These are phyloP conservation scores for Eudorina sp. DNA, from an alignment of 139 green algal species.

Conservation along the genomic window DNA sequence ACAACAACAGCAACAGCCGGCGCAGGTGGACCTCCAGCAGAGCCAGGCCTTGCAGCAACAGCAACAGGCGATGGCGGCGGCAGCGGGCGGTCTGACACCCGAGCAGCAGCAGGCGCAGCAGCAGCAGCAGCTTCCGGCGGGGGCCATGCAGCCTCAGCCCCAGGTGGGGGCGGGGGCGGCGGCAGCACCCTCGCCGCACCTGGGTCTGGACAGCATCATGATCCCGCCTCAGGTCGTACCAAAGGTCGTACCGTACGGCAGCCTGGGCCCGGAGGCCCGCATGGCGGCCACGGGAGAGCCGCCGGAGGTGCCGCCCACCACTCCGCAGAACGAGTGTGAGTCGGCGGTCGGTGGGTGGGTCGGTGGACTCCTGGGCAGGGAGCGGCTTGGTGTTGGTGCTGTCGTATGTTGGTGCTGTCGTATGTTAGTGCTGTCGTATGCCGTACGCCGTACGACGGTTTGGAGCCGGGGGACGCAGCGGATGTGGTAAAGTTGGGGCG, in stretches of 20 bases:
- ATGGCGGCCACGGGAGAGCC: conserved; percentile 25
- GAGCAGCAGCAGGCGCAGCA: conserved; percentile 13
- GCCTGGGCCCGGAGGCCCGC: background rate
- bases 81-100: background rate
- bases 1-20: conserved; percentile 39
- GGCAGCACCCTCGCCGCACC: background rate
- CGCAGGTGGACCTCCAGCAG: conserved; percentile 29
- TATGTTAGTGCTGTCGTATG: no score
- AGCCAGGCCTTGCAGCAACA: conserved; percentile 3
- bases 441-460: no score
- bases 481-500: no score
- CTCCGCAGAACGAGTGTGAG: conserved; percentile 4
- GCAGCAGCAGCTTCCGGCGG: background rate
- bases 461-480: no score
- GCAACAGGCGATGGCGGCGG: background rate
- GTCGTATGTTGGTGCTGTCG: no score
- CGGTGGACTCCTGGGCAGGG: no score
- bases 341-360: no score
- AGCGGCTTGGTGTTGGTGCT: no score
- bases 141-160: background rate
- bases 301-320: conserved; percentile 38
- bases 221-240: conserved; percentile 2
- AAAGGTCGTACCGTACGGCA: conserved; percentile 4
- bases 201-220: background rate
- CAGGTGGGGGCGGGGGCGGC: background rate